These are phyloP conservation scores for Kazachstania sp. DNA, from an alignment of 1,139 yeast genomes.

Conservation along the genomic window DNA sequence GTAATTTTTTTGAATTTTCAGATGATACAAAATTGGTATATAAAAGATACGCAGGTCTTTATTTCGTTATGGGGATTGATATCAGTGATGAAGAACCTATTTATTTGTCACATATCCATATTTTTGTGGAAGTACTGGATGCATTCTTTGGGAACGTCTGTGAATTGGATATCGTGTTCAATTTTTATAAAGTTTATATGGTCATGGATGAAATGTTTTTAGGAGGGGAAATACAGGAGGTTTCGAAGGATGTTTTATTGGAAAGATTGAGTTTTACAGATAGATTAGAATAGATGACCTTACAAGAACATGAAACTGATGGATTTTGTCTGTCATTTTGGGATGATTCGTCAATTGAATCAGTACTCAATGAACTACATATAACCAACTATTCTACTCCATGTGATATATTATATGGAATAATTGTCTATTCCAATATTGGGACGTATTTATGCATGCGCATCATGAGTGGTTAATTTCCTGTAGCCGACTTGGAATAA, in stretches of 20 bases:
- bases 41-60: slow-evolving; percentile 85
- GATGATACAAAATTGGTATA: slow-evolving; percentile 64
- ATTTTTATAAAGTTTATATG: slow-evolving; percentile 62
- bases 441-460: no score
- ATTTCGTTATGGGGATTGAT: slow-evolving; percentile 74
- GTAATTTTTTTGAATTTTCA: slow-evolving; percentile 71
- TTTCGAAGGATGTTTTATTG: slow-evolving; percentile 51
- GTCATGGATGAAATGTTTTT: slow-evolving; percentile 67
- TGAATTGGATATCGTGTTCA: slow-evolving; percentile 82
- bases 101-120: slow-evolving; percentile 75
- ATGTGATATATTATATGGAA: no score
- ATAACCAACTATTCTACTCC: no score
- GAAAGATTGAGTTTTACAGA: slow-evolving; percentile 46
- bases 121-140: slow-evolving; percentile 84
- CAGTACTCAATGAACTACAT: no score
- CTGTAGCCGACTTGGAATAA: no score
- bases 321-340: no score
- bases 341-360: no score
- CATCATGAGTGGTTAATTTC: no score
- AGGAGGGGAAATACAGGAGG: slow-evolving; percentile 74
- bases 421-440: no score
- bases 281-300: slow-evolving; percentile 34
- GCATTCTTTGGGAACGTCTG: slow-evolving; percentile 85
- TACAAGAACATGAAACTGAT: no score
- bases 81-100: slow-evolving; percentile 62